These are phyloP conservation scores for Cercospora janseana DNA, from an alignment of 2,329 filamentous ascomycete genomes.

Conservation along the genomic window DNA sequence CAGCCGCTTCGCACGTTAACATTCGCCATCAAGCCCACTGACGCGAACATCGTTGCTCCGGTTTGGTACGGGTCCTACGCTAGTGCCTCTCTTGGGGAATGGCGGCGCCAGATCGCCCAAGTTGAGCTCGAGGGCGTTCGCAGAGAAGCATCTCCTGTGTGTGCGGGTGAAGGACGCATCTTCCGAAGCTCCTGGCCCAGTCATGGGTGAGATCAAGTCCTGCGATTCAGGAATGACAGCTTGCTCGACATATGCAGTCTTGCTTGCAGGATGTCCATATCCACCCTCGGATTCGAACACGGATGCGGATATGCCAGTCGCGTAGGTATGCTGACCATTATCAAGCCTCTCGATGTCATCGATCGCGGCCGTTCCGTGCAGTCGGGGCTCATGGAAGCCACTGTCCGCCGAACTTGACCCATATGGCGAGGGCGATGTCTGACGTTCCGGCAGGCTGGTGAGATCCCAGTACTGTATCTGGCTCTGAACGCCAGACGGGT, in stretches of 20 bases:
- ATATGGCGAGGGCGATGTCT: slow-evolving; percentile 23
- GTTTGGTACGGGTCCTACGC: slow-evolving; percentile 24
- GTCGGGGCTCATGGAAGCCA: slow-evolving; percentile 31
- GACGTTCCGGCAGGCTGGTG: slow-evolving; percentile 32
- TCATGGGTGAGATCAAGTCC: slow-evolving; percentile 10
- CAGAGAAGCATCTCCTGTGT: slow-evolving; percentile 33
- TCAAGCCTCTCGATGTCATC: slow-evolving; percentile 12
- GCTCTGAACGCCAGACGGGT: slow-evolving; percentile 14
- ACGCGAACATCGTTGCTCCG: slow-evolving; percentile 5
- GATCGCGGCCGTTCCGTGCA: slow-evolving; percentile 11
- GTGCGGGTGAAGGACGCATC: not conserved
- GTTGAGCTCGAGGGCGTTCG: slow-evolving; percentile 29
- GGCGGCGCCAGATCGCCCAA: slow-evolving; percentile 23
- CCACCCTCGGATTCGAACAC: slow-evolving; percentile 5
- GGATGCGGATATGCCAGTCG: slow-evolving; percentile 27
- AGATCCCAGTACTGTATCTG: slow-evolving; percentile 34
- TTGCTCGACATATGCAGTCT: slow-evolving; percentile 2
- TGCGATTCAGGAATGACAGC: slow-evolving; percentile 15
- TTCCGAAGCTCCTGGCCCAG: slow-evolving; percentile 12
- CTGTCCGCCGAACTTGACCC: slow-evolving; percentile 29
- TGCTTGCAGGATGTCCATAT: not conserved
- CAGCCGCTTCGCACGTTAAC: not conserved
- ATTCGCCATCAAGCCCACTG: slow-evolving; percentile 12
- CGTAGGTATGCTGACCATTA: slow-evolving; percentile 27
- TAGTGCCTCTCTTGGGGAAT: slow-evolving; percentile 23